phyloP scores from a whole-genome alignment of 345 rosid genomes.

The Capsella bursapastoris region DNA sequence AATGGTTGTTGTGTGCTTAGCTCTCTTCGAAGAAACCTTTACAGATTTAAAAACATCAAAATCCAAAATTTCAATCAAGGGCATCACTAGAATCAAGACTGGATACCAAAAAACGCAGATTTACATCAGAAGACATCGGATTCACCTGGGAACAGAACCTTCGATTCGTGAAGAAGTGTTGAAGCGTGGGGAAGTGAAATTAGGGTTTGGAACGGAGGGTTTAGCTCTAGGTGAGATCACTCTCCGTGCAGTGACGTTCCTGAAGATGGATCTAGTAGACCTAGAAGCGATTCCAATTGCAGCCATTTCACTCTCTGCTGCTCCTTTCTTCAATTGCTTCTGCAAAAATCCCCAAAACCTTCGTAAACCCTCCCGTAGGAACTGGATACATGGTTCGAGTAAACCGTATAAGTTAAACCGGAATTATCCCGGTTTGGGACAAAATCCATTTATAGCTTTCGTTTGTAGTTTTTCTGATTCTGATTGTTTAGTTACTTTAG shows the following conservation, averaged over 20 bases:
- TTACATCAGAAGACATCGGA: not conserved
- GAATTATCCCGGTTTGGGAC: not conserved
- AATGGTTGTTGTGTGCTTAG: conserved; percentile 63
- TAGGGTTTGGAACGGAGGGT: conserved; percentile 46
- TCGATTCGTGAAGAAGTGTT: conserved; percentile 46
- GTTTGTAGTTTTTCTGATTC: not conserved
- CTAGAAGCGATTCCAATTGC: conserved; percentile 55
- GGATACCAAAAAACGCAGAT: not conserved
- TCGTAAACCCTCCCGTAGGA: conserved; percentile 19
- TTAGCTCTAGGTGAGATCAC: conserved; percentile 32
- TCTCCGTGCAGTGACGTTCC: conserved; percentile 41
- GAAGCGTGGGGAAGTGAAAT: conserved; percentile 40
- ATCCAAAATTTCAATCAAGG: conserved; percentile 11
- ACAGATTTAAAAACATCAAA: conserved; percentile 21
- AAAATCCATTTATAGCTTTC: not conserved
- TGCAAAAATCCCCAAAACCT: conserved; percentile 47
- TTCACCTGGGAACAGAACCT: conserved; percentile 47
- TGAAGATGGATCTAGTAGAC: conserved; percentile 52
- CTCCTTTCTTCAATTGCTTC: conserved; percentile 9
- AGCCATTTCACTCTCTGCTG: conserved; percentile 43
- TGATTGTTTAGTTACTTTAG: too few species aligned
- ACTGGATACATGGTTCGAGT: not conserved
- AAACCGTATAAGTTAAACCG: conserved; percentile 15
- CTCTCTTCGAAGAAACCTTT: conserved; percentile 67
- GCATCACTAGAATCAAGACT: not conserved